A percentile compares a stretch with the other conserved stretches of the same genome.
These are phyloP conservation scores for Globisporangium carolinianum DNA, from an alignment of 352 stramenopile species.

Conservation along the genomic window DNA sequence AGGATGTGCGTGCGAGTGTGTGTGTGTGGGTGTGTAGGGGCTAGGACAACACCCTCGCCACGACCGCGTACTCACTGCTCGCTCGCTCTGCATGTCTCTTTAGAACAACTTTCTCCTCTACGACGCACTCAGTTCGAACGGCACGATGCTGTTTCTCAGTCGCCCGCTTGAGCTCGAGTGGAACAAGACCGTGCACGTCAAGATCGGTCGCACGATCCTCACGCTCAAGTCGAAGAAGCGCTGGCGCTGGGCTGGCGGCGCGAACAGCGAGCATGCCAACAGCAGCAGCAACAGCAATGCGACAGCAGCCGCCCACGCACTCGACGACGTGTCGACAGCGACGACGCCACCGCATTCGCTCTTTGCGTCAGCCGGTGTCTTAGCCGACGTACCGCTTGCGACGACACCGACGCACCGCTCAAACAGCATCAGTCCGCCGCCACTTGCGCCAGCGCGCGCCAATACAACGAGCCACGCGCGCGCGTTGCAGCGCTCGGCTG, in stretches of 20 bases:
- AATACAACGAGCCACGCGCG: slow-evolving; percentile 5
- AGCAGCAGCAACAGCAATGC: slow-evolving; percentile 17
- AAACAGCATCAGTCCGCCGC: slow-evolving; percentile 5
- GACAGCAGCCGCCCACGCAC: background rate
- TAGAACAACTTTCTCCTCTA: slow-evolving; percentile 75
- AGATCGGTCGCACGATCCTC: slow-evolving; percentile 79
- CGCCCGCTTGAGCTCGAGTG: slow-evolving; percentile 75
- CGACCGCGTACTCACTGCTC: too few species aligned
- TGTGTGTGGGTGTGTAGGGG: too few species aligned
- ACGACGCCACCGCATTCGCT: background rate
- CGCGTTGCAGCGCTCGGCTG: slow-evolving; percentile 8
- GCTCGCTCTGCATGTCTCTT: background rate
- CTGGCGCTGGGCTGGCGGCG: slow-evolving; percentile 65
- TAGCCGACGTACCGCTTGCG: background rate
- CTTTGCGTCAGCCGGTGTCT: background rate
- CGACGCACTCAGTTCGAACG: slow-evolving; percentile 75
- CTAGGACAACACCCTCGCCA: too few species aligned
- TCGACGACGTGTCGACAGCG: background rate
- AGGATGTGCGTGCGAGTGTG: slow-evolving; percentile 46
- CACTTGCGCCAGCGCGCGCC: slow-evolving; percentile 3
- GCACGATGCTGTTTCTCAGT: slow-evolving; percentile 81
- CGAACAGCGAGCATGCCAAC: slow-evolving; percentile 20
- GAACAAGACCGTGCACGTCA: slow-evolving; percentile 79
- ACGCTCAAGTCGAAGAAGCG: slow-evolving; percentile 82
- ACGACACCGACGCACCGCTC: slow-evolving; percentile 11